Percentiles rank a stretch among this genome's conserved stretches.
phyloP scores from a whole-genome alignment of 1,284 basidiomycete species.

The Marasmius sp. region DNA sequence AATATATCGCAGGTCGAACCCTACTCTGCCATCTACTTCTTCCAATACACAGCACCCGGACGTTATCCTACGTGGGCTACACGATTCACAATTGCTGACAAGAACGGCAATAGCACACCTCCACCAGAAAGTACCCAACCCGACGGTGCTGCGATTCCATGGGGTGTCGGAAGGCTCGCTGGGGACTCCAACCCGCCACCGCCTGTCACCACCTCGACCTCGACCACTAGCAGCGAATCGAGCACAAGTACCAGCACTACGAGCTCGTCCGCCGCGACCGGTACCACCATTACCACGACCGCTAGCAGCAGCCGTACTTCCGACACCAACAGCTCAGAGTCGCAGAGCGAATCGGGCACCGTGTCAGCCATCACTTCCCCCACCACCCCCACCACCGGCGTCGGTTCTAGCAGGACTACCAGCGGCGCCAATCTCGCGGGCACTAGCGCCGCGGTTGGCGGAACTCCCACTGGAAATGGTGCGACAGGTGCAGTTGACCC shows the following conservation, averaged over 20 bases:
- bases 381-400: background rate
- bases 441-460: background rate
- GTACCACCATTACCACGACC: background rate
- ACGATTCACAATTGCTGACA: slow-evolving; percentile 74
- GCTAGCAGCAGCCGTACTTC: background rate
- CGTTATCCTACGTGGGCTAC: slow-evolving; percentile 68
- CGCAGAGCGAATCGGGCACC: background rate
- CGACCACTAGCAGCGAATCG: too few relatives aligned
- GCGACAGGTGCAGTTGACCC: too few relatives aligned
- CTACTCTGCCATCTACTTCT: slow-evolving; percentile 77
- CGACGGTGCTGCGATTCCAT: background rate
- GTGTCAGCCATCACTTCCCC: background rate
- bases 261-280: background rate
- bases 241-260: too few relatives aligned
- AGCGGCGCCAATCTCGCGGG: background rate
- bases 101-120: slow-evolving; percentile 32
- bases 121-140: background rate
- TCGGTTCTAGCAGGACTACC: background rate
- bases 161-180: background rate
- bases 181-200: background rate
- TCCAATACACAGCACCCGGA: slow-evolving; percentile 60
- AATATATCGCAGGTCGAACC: slow-evolving; percentile 54
- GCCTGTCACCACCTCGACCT: background rate
- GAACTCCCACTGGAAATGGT: background rate
- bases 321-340: background rate